Percentiles rank a stretch among this genome's conserved stretches.
phyloP scores from a whole-genome alignment of 768 basidiomycete species.

The Phaeotremella fagi region DNA sequence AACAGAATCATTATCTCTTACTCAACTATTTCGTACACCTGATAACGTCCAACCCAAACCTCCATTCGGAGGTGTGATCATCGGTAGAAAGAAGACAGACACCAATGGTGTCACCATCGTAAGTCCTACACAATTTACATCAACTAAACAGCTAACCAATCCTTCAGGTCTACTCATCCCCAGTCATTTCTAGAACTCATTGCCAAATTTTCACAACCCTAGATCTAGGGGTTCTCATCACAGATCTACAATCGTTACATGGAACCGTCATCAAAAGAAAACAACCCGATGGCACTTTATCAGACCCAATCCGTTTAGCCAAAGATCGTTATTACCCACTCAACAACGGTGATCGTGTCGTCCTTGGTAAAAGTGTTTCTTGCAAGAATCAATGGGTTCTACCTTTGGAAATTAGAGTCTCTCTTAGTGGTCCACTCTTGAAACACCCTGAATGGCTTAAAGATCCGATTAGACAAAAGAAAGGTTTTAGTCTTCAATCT shows the following conservation, averaged over 20 bases:
- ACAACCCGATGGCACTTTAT: neutral
- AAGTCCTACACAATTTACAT: neutral
- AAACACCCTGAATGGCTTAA: neutral
- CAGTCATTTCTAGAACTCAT: constrained; percentile 24
- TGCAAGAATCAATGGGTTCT: neutral
- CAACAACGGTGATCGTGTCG: neutral
- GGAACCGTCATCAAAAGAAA: constrained; percentile 14
- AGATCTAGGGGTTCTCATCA: constrained; percentile 22
- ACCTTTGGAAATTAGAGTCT: neutral
- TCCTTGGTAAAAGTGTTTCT: neutral
- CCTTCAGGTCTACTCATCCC: constrained; percentile 6
- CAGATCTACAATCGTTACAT: constrained; percentile 25
- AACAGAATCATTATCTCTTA: neutral
- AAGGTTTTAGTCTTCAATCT: neutral
- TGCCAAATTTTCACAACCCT: constrained; percentile 13
- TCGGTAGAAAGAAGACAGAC: neutral
- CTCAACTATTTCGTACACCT: neutral
- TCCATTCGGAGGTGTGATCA: neutral
- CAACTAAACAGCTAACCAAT: neutral
- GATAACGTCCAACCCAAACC: neutral
- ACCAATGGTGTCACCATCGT: neutral
- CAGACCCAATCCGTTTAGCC: neutral
- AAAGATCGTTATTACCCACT: neutral
- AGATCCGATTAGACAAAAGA: neutral
- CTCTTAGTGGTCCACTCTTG: neutral